Base-by-base conservation (phyloP, 345 rosid species). In the Boechera divaricarpa region DNA sequence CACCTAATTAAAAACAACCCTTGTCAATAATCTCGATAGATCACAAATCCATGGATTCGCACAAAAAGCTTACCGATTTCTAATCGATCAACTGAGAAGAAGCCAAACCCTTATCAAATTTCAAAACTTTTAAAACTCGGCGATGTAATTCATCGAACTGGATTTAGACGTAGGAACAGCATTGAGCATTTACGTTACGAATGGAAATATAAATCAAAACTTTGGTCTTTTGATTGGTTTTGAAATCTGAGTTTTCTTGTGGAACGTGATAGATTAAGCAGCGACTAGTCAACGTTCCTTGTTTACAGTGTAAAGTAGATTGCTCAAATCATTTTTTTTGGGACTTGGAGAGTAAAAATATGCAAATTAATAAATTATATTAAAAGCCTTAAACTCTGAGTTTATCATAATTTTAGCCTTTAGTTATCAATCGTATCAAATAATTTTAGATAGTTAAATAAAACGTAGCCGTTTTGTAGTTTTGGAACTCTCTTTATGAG, bases 241-340 rank as follows among this genome's bases (percentile, higher is more conserved):
- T 36, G 73, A 72, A 78, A 78, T 71, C 77, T 72, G 74, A 66
- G 77, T 10, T 72, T 64, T 58, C 69, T 39, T 72, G 73, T 48
- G 59, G 31, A 65, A 18, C 70, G 61, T 67, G 54, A 66, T 36
- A 72, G 39, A 67, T 60, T 49, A 41, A 60, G 74, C 58, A 62
- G 58, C 70, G 32, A 39, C 81, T 70, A 48, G 81, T 77, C 77
- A 77, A 77, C 63, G 53, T 59, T 70, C 55, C 75, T 62, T 5
- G 24, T 16, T 63, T 55, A 63, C 52, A 32, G 70, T 62, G 51
- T 61, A 54, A 59, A 70, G 71, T 55, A 26, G 73, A 77, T 77
- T 71, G 53, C 58, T 55, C 53, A 0, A 55, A 70, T 77, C 35
- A 63, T 69, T 60, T 55, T 56, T 28, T 28, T 67, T 69, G 51